These are phyloP conservation scores for Nothophytophthora sp. DNA, from an alignment of 352 stramenopile genomes.

Conservation along the genomic window DNA sequence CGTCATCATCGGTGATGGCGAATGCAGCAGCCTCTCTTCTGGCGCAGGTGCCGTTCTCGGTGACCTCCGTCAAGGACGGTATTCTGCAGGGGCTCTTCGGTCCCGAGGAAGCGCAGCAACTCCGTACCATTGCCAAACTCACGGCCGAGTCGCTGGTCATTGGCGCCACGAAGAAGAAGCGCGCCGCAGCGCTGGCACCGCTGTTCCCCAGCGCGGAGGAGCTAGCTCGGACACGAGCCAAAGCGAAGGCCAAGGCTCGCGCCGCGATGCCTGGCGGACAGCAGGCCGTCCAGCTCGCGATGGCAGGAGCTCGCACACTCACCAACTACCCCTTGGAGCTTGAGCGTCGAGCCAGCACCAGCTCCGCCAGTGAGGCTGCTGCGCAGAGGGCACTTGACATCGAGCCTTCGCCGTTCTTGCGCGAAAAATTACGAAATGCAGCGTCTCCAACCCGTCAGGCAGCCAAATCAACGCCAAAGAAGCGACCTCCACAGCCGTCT, in stretches of 20 bases:
- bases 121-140: constrained; percentile 32
- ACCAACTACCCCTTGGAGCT: constrained; percentile 48
- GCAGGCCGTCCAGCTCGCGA: constrained; percentile 6
- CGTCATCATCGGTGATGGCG: constrained; percentile 23
- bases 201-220: constrained; percentile 32
- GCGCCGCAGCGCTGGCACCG: constrained; percentile 16
- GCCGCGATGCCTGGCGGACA: constrained; percentile 18
- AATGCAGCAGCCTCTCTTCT: constrained; percentile 21
- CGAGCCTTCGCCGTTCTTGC: constrained; percentile 42
- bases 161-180: constrained; percentile 25
- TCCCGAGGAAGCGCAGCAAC: constrained; percentile 36
- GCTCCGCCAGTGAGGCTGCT: neutral
- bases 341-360: constrained; percentile 24
- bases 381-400: constrained; percentile 30
- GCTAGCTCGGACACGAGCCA: constrained; percentile 12
- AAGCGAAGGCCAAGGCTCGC: constrained; percentile 17
- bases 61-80: constrained; percentile 37
- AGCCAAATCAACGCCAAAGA: constrained; percentile 46
- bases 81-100: constrained; percentile 47
- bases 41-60: constrained; percentile 37
- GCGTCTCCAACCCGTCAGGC: constrained; percentile 5
- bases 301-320: constrained; percentile 10
- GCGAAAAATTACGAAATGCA: constrained; percentile 26
- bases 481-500: constrained; percentile 11
- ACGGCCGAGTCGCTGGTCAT: constrained; percentile 12